phyloP scores from a whole-genome alignment of 768 basidiomycete species.

The Panaeolus papilionaceus region DNA sequence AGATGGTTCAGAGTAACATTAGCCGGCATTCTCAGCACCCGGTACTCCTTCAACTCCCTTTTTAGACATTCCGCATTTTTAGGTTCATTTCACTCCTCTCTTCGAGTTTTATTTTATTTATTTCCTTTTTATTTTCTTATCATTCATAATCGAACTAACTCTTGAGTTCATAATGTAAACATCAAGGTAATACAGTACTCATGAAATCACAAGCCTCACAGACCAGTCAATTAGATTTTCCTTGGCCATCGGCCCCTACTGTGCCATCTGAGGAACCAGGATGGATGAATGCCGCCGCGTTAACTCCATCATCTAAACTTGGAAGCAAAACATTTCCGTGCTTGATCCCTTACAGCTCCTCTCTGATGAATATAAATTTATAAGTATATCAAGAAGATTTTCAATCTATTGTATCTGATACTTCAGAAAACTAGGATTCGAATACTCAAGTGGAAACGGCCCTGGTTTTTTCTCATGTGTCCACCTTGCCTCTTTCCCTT shows the following conservation, averaged over 20 bases:
- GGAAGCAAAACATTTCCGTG: neutral
- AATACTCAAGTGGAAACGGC: neutral
- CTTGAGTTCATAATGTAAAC: too few relatives aligned
- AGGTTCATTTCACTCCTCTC: neutral
- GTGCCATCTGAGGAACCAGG: conserved; percentile 11
- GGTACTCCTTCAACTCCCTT: conserved; percentile 1
- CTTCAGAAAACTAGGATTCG: neutral
- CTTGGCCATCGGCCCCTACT: conserved; percentile 1
- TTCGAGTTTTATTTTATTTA: neutral
- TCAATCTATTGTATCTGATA: neutral
- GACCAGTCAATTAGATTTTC: neutral
- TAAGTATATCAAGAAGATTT: neutral
- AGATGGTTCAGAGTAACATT: conserved; percentile 12
- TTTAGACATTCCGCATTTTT: neutral
- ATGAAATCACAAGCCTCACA: neutral
- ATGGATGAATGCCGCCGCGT: neutral
- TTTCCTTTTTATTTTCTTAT: neutral
- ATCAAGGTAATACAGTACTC: too few relatives aligned
- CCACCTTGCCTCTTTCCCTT: neutral
- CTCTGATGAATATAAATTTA: too few relatives aligned
- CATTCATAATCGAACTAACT: neutral
- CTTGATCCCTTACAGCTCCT: too few relatives aligned
- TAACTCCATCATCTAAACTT: conserved; percentile 9
- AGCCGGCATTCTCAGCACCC: conserved; percentile 16
- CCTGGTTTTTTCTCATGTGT: neutral